These are phyloP conservation scores for Seminavis robusta DNA, from an alignment of 108 stramenopile species.

Conservation along the genomic window DNA sequence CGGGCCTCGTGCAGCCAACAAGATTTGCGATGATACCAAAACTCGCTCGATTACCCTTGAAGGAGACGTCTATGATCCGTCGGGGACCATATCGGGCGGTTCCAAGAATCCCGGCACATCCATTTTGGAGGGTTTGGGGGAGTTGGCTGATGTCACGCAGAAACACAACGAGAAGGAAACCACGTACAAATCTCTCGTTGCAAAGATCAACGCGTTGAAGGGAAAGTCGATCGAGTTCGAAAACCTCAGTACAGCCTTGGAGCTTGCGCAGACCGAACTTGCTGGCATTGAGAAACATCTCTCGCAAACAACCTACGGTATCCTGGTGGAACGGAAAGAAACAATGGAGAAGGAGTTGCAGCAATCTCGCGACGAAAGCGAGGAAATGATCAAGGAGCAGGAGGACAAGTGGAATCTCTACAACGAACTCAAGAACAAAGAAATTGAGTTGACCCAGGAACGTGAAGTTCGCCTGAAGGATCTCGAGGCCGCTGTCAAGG, in stretches of 20 bases:
- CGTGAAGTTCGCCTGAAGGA: conserved; percentile 72
- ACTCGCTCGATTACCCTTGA: conserved; percentile 93
- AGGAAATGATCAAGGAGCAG: conserved; percentile 71
- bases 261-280: conserved; percentile 73
- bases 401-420: conserved; percentile 74
- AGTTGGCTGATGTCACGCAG: conserved; percentile 47
- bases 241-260: conserved; percentile 57
- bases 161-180: conserved; percentile 43
- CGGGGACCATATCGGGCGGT: conserved; percentile 96
- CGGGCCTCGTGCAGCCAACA: conserved; percentile 82
- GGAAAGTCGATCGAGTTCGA: conserved; percentile 45
- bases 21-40: conserved; percentile 89
- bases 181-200: conserved; percentile 41
- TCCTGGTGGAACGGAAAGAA: conserved; percentile 68
- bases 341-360: conserved; percentile 65
- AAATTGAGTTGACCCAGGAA: conserved; percentile 75
- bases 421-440: conserved; percentile 76
- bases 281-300: conserved; percentile 78
- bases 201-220: conserved; percentile 50
- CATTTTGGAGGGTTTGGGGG: conserved; percentile 71
- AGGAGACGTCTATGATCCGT: conserved; percentile 97
- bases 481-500: conserved; percentile 59
- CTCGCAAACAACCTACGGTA: conserved; percentile 83
- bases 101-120: conserved; percentile 74
- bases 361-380: conserved; percentile 51